Conservation (phyloP, 129 eudicot genomes). For the Sambucus nigra region DNA sequence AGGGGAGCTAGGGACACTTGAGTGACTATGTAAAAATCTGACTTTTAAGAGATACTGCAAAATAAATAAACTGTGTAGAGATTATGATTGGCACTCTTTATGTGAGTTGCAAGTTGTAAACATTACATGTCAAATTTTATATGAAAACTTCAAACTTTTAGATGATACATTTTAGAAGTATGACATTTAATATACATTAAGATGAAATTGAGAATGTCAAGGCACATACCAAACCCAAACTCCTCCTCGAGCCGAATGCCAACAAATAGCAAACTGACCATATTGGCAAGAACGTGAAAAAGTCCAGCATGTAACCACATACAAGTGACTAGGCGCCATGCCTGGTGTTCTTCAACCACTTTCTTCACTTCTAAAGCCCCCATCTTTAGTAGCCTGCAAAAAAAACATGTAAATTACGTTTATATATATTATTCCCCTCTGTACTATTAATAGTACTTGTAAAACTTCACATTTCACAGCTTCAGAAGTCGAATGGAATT, state of each 20-base stretch:
- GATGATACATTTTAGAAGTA: background rate
- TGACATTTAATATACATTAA: no score
- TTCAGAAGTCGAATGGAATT: no score
- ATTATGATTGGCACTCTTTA: no score
- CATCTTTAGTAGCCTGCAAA: conserved; percentile 36
- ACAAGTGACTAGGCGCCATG: conserved; percentile 54
- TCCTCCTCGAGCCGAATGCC: conserved; percentile 85
- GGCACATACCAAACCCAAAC: conserved; percentile 56
- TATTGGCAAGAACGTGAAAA: conserved; percentile 60
- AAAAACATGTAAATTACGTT: background rate
- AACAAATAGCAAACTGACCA: conserved; percentile 61
- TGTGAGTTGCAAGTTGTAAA: no score
- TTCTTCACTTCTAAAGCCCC: conserved; percentile 54
- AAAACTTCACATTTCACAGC: no score
- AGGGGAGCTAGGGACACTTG: no score
- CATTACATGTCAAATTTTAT: no score
- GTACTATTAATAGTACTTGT: no score
- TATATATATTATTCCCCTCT: no score
- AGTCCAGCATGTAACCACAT: conserved; percentile 93
- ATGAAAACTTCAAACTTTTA: background rate
- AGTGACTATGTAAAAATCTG: no score
- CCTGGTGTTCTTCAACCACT: conserved; percentile 34
- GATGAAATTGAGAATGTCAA: background rate
- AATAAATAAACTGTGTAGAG: no score
- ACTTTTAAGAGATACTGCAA: no score